Percentiles rank a stretch among this genome's conserved stretches.
Evolutionary conservation across 1,284 basidiomycete genomes (phyloP).

Genomic region (Ceraceosorus guamensis): DNA sequence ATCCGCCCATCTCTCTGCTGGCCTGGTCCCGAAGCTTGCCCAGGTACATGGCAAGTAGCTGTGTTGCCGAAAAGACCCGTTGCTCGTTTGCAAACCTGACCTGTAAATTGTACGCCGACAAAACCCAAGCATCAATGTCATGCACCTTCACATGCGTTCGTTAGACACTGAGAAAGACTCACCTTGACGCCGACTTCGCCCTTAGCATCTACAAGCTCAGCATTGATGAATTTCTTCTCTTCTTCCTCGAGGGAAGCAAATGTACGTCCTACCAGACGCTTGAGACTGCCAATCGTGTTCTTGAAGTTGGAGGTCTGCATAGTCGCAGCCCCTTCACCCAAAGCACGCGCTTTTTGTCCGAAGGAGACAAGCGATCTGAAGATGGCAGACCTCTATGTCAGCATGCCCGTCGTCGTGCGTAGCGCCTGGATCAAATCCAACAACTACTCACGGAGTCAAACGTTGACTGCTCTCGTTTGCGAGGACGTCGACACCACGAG

Average conservation of each 20-base stretch:
- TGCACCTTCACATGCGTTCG: too few species aligned
- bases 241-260: constrained; percentile 39
- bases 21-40: constrained; percentile 46
- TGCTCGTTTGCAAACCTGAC: constrained; percentile 42
- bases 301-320: constrained; percentile 48
- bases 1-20: constrained; percentile 39
- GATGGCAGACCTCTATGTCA: too few species aligned
- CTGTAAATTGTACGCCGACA: not conserved
- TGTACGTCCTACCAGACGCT: constrained; percentile 43
- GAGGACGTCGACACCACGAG: constrained; percentile 43
- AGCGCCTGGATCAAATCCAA: not conserved
- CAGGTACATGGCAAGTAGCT: constrained; percentile 48
- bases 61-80: constrained; percentile 44
- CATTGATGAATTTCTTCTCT: constrained; percentile 46
- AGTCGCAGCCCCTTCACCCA: constrained; percentile 45
- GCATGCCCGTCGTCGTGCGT: not conserved
- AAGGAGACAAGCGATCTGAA: constrained; percentile 43
- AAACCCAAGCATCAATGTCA: not conserved
- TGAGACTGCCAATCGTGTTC: constrained; percentile 47
- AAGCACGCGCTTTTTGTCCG: constrained; percentile 43
- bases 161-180: too few species aligned
- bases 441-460: constrained; percentile 23
- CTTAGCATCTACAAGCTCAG: constrained; percentile 44
- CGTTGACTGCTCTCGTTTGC: constrained; percentile 46
- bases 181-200: constrained; percentile 46